Conservation (phyloP, 331 rosid species). For the Acacia concinna region DNA sequence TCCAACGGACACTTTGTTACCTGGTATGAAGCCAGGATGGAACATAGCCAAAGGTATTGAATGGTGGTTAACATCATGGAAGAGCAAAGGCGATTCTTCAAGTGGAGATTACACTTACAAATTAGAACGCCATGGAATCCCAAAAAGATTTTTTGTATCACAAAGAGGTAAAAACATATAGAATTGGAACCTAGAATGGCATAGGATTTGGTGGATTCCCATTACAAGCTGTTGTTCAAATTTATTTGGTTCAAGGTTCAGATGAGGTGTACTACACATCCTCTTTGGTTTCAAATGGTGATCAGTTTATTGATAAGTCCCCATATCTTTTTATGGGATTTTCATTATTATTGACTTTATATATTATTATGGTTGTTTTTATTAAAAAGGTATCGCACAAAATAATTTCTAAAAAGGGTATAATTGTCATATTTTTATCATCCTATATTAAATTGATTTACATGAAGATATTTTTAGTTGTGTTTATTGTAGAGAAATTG, state of each 20-base stretch:
- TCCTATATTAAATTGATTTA: too few relatives aligned
- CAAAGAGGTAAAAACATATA: conserved; percentile 1
- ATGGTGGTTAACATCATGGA: conserved; percentile 41
- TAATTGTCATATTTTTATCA: too few relatives aligned
- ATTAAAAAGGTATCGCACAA: too few relatives aligned
- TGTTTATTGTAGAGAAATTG: too few relatives aligned
- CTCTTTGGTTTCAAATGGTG: too few relatives aligned
- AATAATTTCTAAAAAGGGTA: too few relatives aligned
- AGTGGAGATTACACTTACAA: conserved; percentile 41
- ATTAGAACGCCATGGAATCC: conserved; percentile 43
- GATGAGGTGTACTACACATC: conserved; percentile 37
- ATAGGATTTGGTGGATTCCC: conserved; percentile 22
- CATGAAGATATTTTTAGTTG: too few relatives aligned
- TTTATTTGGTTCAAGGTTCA: neutral
- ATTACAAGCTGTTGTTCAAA: too few relatives aligned
- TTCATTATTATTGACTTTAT: too few relatives aligned
- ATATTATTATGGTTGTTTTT: too few relatives aligned
- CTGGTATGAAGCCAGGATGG: conserved; percentile 61
- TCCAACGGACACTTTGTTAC: conserved; percentile 51
- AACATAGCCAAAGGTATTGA: conserved; percentile 31
- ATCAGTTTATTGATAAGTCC: too few relatives aligned
- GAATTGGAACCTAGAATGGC: conserved; percentile 37
- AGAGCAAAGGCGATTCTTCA: conserved; percentile 34
- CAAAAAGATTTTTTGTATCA: conserved; percentile 37
- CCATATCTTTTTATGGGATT: too few relatives aligned